These are phyloP conservation scores for Pistacia integerrima DNA, from an alignment of 345 rosid species.

Conservation along the genomic window DNA sequence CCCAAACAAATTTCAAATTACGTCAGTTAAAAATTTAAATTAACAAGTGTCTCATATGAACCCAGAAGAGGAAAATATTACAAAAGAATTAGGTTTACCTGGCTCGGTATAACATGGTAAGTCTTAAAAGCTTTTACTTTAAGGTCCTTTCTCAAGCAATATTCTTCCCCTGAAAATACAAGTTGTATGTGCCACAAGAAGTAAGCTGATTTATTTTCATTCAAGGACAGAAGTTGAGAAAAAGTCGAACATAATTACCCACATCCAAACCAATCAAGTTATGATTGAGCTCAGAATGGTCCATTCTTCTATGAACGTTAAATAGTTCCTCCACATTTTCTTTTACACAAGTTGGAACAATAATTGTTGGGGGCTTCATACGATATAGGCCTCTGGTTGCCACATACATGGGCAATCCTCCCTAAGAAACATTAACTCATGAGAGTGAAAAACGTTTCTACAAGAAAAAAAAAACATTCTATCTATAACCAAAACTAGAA, in stretches of 20 bases:
- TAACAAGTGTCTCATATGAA: neutral
- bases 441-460: neutral
- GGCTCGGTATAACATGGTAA: conserved; percentile 85
- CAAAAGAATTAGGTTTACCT: conserved; percentile 41
- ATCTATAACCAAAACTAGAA: neutral
- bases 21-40: neutral
- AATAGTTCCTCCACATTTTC: conserved; percentile 75
- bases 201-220: neutral
- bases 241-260: conserved; percentile 46
- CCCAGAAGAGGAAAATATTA: neutral
- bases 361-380: conserved; percentile 86
- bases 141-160: conserved; percentile 67
- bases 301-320: conserved; percentile 76
- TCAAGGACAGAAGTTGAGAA: neutral
- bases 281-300: conserved; percentile 76
- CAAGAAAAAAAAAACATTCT: neutral
- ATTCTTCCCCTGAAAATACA: conserved; percentile 77
- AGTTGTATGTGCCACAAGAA: conserved; percentile 15
- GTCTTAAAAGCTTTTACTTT: conserved; percentile 95
- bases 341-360: conserved; percentile 67
- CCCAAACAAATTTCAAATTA: neutral
- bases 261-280: conserved; percentile 78
- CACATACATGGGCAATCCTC: conserved; percentile 96
- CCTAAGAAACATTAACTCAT: conserved; percentile 40
- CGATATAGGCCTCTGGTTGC: conserved; percentile 81